Conservation (phyloP, 2,329 filamentous ascomycete genomes). For the Teratosphaeriaceae sp. region DNA sequence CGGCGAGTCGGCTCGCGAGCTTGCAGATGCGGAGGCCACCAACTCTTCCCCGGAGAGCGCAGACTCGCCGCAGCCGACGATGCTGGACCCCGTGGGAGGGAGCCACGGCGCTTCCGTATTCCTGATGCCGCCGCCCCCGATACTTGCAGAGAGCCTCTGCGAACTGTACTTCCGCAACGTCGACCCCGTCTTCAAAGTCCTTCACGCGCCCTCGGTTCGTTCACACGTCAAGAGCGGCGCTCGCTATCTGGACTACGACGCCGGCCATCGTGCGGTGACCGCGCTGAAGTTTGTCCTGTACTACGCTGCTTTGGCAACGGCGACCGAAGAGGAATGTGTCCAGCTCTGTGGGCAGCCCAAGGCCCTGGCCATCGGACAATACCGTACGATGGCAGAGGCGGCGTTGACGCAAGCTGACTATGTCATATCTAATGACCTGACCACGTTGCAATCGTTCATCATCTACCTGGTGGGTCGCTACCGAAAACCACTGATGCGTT, state of each 20-base stretch:
- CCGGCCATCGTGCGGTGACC: background rate
- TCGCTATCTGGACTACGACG: background rate
- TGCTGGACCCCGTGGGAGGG: background rate
- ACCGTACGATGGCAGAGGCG: background rate
- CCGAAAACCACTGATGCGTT: too few species aligned
- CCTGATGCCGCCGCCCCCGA: background rate
- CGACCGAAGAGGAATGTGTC: background rate
- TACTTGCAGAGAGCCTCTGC: background rate
- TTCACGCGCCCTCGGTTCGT: background rate
- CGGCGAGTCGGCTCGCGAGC: background rate
- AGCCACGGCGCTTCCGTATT: background rate
- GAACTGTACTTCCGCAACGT: background rate
- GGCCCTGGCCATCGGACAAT: background rate
- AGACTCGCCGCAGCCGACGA: background rate
- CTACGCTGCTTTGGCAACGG: background rate
- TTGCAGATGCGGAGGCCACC: background rate
- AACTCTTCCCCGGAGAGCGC: background rate
- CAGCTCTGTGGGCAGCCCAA: background rate
- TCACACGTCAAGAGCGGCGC: background rate
- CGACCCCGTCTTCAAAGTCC: slow-evolving; percentile 1
- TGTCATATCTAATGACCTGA: background rate
- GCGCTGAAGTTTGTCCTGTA: background rate
- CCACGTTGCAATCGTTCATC: background rate
- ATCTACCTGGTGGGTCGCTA: background rate
- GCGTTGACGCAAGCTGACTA: background rate